Base-by-base conservation (phyloP, 345 rosid genomes). In the Passiflora organensis region DNA sequence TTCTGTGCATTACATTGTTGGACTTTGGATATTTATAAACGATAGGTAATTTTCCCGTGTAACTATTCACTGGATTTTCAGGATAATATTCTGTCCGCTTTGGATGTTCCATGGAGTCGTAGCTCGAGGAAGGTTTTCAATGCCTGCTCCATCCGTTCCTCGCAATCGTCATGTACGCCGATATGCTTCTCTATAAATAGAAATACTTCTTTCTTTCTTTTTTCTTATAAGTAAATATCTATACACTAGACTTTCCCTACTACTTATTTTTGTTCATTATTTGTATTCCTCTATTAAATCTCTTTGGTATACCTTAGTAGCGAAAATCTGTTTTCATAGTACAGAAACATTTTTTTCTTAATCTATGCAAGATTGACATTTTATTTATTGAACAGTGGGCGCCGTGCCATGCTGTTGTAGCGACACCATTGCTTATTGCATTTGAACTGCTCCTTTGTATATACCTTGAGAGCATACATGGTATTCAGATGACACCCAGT, bases 401-500 rank as follows among this genome's bases (percentile, higher is more conserved):
- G 51, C 99, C 99, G 13, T 93, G 99, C 78, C 99, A 93, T 78
- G 83, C 99, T 48, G 55, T 93, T 64, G 91, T 85, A 5, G 95
- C 99, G 2, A 82, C 86, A 64, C 99, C 99, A 6, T 78, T 93
- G 79, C 86, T 93, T 68, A 38, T 89, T 64, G 94, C 97, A 53
- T 93, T 89, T 71, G 99, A 93, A 71, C 71, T 93, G 65, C 97
- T 93, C 46, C 96, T 93, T 61, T 93, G 97, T 71, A 84, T 85
- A 67, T 85, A 86, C 79, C 91, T 93, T 41, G 99, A 93, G 81
- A 93, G 87, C 60, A 23, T 71, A 43, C 39, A 83, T 70, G 97
- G 91, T 86, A 83, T 47, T 18, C 44, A 54, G 48, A 53, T 17
- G 53, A 36, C 42, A 4, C 38, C n/a, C 39, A 49, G 51, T 64